Evolutionary conservation across 1,284 basidiomycete genomes (phyloP).

Genomic region (Ganoderma boninense): DNA sequence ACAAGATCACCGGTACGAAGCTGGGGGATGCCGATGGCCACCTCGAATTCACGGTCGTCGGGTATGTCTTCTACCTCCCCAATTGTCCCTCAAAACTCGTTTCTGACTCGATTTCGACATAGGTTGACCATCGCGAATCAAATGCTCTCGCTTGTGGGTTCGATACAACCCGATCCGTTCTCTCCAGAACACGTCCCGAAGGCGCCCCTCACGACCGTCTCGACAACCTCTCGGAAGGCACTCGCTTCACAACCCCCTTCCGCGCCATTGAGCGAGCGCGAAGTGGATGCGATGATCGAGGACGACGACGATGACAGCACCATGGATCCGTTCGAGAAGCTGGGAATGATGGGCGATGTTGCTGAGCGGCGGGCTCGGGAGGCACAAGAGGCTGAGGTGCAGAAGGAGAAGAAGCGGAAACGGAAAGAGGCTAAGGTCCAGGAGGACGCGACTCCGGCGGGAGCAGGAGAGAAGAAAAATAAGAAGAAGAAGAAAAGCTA

Average conservation of each 20-base stretch:
- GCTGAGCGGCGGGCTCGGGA: constrained; percentile 40
- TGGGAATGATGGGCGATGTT: constrained; percentile 46
- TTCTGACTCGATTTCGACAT: constrained; percentile 21
- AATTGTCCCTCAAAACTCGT: constrained; percentile 2
- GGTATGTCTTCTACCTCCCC: constrained; percentile 60
- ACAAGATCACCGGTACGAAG: constrained; percentile 71
- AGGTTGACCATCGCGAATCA: constrained; percentile 94
- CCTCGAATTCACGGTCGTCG: constrained; percentile 90
- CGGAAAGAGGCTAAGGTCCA: constrained; percentile 41
- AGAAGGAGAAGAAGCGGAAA: constrained; percentile 43
- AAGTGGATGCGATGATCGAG: constrained; percentile 39
- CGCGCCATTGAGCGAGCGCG: constrained; percentile 23
- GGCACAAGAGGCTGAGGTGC: constrained; percentile 39
- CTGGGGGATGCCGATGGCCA: constrained; percentile 79
- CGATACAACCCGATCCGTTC: constrained; percentile 88
- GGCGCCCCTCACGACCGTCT: constrained; percentile 31
- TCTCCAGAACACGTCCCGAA: constrained; percentile 65
- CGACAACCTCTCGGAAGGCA: constrained; percentile 6
- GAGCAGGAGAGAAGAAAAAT: constrained; percentile 43
- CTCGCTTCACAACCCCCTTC: constrained; percentile 14
- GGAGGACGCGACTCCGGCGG: constrained; percentile 37
- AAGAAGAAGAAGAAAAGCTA: constrained; percentile 47
- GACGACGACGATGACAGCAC: constrained; percentile 35
- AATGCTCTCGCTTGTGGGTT: constrained; percentile 94
- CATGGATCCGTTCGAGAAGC: constrained; percentile 50